Percentiles rank a stretch among this genome's conserved stretches.
Evolutionary conservation across 805 yeast genomes (phyloP).

Genomic region (Clavispora asparagi): DNA sequence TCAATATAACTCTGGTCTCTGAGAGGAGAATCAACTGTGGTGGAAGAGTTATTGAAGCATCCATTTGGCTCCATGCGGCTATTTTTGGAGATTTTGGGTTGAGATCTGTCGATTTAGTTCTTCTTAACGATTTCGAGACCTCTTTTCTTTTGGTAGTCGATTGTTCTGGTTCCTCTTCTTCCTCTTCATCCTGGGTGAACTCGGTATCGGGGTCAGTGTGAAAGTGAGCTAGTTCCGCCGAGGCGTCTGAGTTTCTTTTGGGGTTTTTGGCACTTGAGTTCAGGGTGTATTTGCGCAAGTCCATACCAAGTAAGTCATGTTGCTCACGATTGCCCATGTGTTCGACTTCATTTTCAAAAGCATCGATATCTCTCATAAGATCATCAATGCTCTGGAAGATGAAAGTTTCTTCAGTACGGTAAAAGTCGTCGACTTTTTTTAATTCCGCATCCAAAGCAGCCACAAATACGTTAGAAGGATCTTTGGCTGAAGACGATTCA

Average conservation of each 20-base stretch:
- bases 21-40: slow-evolving; percentile 15
- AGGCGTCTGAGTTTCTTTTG: slow-evolving; percentile 14
- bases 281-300: not conserved
- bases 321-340: not conserved
- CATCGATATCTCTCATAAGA: slow-evolving; percentile 56
- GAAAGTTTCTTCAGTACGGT: slow-evolving; percentile 57
- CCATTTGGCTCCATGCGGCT: slow-evolving; percentile 15
- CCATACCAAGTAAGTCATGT: not conserved
- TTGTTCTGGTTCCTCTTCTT: slow-evolving; percentile 7
- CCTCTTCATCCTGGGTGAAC: slow-evolving; percentile 20
- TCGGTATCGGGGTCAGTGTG: slow-evolving; percentile 34
- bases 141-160: not conserved
- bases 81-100: slow-evolving; percentile 34
- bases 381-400: slow-evolving; percentile 49
- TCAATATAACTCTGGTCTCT: slow-evolving; percentile 47
- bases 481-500: slow-evolving; percentile 21
- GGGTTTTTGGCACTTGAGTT: not conserved
- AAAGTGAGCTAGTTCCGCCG: slow-evolving; percentile 13
- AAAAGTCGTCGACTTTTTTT: slow-evolving; percentile 71
- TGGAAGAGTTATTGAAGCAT: slow-evolving; percentile 8
- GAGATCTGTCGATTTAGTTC: slow-evolving; percentile 26
- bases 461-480: slow-evolving; percentile 55
- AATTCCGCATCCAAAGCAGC: slow-evolving; percentile 76
- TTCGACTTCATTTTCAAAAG: slow-evolving; percentile 44
- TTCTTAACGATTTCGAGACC: slow-evolving; percentile 3